Evolutionary conservation across 78 protist species (phyloP), one percentile per base, ranked within the genome.

Genomic region (Dictyostelium citrinum): DNA sequence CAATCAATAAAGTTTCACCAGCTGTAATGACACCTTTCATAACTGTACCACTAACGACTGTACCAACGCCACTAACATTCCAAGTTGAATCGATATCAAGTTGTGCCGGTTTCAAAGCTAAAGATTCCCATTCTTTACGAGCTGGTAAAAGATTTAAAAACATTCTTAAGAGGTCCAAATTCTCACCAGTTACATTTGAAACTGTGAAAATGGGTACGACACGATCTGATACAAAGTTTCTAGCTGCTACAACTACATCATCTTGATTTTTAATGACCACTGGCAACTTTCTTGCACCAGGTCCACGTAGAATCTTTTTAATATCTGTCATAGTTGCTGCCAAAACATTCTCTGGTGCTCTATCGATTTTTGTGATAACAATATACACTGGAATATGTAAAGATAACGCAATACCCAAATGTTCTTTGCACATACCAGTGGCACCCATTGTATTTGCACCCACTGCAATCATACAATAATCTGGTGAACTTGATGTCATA

Each of bases 331-430:
- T n/a, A 20, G 97, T 97, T 45, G 95, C 85, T 0, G 82, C 29
- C 11, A 97, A 33, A 41, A 98, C 97, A 79, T 94, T 90, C 8
- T 94, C 97, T 0, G 99, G 99, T 10, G 96, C 70, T 49, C 96
- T 85, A 91, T 98, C 99, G 24, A 97, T 93, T 91, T 98, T 98
- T 37, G 99, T 98, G 29, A 98, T 72, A 17, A 97, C 97, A 51
- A 98, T 43, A 37, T 83, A 90, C 27, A 98, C 81, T 35, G 99
- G 99, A 37, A 99, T 84, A 12, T 82, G 24, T 35, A 99, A 86
- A 58, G 99, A 98, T 8, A 99, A 78, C 17, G 98, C 96, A 9
- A 99, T 70, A 11, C 99, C 99, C 2, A 98, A 82, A 82, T 98
- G 99, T 78, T 98, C 99, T 55, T 91, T 91, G 5, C 88, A 78